Conservation (phyloP, 176 grass and related monocot genomes). For the Coix lacrymajobi region DNA sequence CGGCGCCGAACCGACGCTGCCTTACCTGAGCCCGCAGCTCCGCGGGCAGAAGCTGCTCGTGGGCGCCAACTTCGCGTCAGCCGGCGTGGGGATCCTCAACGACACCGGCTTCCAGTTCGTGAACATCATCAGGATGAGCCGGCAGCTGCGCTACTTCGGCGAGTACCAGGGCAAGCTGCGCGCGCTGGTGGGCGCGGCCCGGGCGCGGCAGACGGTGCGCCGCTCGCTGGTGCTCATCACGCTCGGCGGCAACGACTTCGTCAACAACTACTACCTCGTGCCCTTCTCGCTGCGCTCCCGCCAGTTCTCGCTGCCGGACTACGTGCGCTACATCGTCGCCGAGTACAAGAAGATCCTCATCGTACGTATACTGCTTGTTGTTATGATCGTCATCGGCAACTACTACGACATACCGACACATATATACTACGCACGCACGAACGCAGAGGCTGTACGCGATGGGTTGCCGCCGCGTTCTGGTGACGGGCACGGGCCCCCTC, state of each 20-base stretch:
- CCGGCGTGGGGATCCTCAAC: slow-evolving; percentile 91
- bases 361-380: not conserved
- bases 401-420: no score
- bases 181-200: slow-evolving; percentile 28
- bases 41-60: slow-evolving; percentile 66
- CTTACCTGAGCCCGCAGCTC: slow-evolving; percentile 78
- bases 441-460: slow-evolving; percentile 56
- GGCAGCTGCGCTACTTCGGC: slow-evolving; percentile 50
- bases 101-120: slow-evolving; percentile 96
- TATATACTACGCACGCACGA: no score
- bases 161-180: slow-evolving; percentile 60
- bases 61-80: slow-evolving; percentile 93
- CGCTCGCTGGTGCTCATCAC: slow-evolving; percentile 54
- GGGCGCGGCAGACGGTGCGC: slow-evolving; percentile 38
- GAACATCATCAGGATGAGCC: slow-evolving; percentile 50
- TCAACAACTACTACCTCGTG: slow-evolving; percentile 62
- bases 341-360: slow-evolving; percentile 71
- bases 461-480: slow-evolving; percentile 60
- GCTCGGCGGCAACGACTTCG: slow-evolving; percentile 66
- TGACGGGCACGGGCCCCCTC: slow-evolving; percentile 86
- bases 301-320: slow-evolving; percentile 75
- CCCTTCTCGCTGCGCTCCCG: slow-evolving; percentile 58
- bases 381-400: not conserved
- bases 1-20: slow-evolving; percentile 60
- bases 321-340: slow-evolving; percentile 51